Evolutionary conservation across 352 stramenopile species (phyloP), one percentile per base, ranked within the genome.

Genomic region (Phytophthora syringae): DNA sequence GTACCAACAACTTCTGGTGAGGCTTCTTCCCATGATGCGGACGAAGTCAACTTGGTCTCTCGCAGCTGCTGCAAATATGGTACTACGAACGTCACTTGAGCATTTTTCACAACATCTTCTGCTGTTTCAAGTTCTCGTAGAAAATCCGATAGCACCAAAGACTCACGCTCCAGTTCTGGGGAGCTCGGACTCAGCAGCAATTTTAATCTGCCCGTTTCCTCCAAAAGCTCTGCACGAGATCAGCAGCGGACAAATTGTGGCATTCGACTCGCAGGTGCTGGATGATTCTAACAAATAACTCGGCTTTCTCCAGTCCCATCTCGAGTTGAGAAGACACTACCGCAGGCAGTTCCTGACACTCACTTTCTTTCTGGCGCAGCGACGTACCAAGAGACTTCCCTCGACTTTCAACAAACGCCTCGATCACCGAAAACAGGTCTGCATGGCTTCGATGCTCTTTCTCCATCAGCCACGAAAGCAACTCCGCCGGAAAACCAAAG

Each of bases 51-150:
- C n/a, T 75, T 68, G 10, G 70, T 74, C 18, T 83, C 70, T 11
- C 79, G 70, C 24, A 95, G 34, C 40, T 92, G 80, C 50, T 80
- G 61, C 47, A 95, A 66, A 52, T 93, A 94, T 22, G 88, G 86
- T 9, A 78, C 79, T 6, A 95, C 81, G 43, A 95, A 88, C 15
- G 84, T 72, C 21, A 92, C 73, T 43, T 86, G 64, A 22, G 54
- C 57, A 43, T 79, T 93, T 32, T 80, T 60, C 13, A 86, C 77
- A 25, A 91, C 62, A n/a, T 67, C 72, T 56, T 93, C 75, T 9
- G 72, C 81, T 12, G 72, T 76, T 27, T 86, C 79, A 1, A 95
- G 77, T 49, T 90, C 79, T 13, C 74, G 67, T 10, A 95, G 48
- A 28, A 94, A 91, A 34, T 84, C 82, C 9, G 85, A 84, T 1